Conservation (phyloP, 768 basidiomycete species). For the Lanmaoa pseudosensibilis region DNA sequence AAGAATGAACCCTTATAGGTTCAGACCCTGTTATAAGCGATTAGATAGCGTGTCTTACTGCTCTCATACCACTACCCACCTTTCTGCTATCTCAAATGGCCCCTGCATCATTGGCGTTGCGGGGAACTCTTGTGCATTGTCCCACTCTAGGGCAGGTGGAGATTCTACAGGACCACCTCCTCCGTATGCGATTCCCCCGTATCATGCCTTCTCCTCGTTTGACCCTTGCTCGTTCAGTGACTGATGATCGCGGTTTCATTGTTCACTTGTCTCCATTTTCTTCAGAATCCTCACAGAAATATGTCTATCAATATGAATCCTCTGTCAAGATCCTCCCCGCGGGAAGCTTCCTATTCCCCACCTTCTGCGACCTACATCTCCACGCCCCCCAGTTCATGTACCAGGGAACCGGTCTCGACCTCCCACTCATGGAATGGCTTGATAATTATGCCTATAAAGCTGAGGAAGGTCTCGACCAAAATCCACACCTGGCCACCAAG, state of each 20-base stretch:
- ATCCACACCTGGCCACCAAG: constrained; percentile 54
- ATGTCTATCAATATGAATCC: constrained; percentile 25
- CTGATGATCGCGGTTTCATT: constrained; percentile 48
- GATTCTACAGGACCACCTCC: constrained; percentile 55
- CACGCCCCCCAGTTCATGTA: constrained; percentile 91
- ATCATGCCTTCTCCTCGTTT: neutral
- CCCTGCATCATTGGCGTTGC: constrained; percentile 25
- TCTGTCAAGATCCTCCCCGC: constrained; percentile 38
- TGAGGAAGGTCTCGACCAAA: constrained; percentile 69
- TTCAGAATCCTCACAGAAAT: constrained; percentile 35
- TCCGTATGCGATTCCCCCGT: constrained; percentile 38
- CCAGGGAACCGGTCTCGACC: constrained; percentile 82
- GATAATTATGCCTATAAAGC: constrained; percentile 80
- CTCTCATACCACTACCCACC: neutral
- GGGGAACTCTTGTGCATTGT: constrained; percentile 60
- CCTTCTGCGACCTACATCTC: constrained; percentile 80
- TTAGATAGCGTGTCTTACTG: too few species aligned
- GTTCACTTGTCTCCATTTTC: constrained; percentile 44
- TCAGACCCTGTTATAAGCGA: too few species aligned
- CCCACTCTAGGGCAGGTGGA: constrained; percentile 51
- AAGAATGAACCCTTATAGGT: too few species aligned
- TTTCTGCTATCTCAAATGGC: constrained; percentile 11
- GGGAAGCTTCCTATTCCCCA: constrained; percentile 72
- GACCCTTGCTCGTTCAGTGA: constrained; percentile 26
- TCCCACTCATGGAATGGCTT: constrained; percentile 84